Conservation (phyloP, 2,329 filamentous ascomycete species). For the Fusarium sp. region DNA sequence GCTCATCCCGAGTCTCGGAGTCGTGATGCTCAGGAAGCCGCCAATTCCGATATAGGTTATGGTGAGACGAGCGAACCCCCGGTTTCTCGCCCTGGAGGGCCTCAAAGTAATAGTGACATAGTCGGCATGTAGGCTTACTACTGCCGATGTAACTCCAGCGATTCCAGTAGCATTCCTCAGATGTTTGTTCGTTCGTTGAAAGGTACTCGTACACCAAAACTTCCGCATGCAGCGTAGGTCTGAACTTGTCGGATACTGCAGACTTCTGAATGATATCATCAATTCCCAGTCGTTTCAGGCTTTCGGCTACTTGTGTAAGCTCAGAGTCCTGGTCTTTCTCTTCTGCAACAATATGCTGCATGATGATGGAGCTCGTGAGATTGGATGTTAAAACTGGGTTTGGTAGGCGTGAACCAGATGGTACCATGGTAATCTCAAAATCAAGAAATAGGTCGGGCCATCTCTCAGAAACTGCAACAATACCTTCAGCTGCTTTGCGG, state of each 20-base stretch:
- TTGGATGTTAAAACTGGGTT: neutral
- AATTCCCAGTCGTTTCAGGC: slow-evolving; percentile 35
- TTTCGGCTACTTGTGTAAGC: neutral
- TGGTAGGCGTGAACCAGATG: slow-evolving; percentile 30
- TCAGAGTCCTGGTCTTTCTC: neutral
- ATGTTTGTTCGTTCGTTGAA: neutral
- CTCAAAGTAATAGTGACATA: slow-evolving; percentile 51
- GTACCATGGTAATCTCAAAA: slow-evolving; percentile 40
- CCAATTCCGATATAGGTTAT: slow-evolving; percentile 53
- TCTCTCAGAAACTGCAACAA: slow-evolving; percentile 9
- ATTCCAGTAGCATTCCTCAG: slow-evolving; percentile 43
- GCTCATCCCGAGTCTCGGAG: neutral
- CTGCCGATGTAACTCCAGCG: slow-evolving; percentile 49
- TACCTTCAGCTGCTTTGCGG: slow-evolving; percentile 29
- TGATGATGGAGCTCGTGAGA: slow-evolving; percentile 3
- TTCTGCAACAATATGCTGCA: neutral
- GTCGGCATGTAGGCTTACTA: slow-evolving; percentile 52
- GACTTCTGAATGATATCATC: slow-evolving; percentile 25
- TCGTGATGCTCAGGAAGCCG: slow-evolving; percentile 43
- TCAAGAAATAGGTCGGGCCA: slow-evolving; percentile 46
- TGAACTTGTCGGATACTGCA: slow-evolving; percentile 26
- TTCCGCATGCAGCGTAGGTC: slow-evolving; percentile 50
- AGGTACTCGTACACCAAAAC: slow-evolving; percentile 44
- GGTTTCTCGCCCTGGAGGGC: slow-evolving; percentile 17
- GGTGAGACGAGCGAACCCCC: slow-evolving; percentile 44